phyloP scores from a whole-genome alignment of 2,329 filamentous ascomycete species.

The Calycina marina region DNA sequence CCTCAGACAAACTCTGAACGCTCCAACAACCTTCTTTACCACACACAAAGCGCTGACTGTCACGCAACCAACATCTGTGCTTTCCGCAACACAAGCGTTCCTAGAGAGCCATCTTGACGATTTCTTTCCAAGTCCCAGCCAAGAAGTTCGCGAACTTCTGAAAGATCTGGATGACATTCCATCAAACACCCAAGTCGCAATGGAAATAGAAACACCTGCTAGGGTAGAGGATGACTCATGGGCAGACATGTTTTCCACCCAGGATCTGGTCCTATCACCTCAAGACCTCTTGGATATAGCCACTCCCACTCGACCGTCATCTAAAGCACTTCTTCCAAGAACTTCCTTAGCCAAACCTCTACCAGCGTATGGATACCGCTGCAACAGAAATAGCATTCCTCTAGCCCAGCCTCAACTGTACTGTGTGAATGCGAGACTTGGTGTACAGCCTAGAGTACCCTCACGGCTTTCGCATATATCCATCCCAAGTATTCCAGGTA shows the following conservation, averaged over 20 bases:
- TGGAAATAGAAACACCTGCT: constrained; percentile 7
- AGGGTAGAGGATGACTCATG: constrained; percentile 5
- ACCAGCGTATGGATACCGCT: neutral
- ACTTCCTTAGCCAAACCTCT: no score
- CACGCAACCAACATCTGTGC: no score
- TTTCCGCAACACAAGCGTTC: constrained; percentile 37
- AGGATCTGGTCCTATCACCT: constrained; percentile 32
- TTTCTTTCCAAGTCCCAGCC: constrained; percentile 40
- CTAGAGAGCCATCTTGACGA: constrained; percentile 34
- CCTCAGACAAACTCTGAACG: neutral
- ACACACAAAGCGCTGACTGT: no score
- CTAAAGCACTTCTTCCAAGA: neutral
- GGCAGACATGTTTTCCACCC: constrained; percentile 22
- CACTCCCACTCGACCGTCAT: constrained; percentile 10
- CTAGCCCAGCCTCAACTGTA: neutral
- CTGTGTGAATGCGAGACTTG: no score
- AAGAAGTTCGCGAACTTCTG: constrained; percentile 37
- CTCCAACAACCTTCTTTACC: no score
- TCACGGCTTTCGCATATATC: no score
- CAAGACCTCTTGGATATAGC: constrained; percentile 32
- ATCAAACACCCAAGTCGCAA: constrained; percentile 13
- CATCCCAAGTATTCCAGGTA: no score
- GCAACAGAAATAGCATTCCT: neutral
- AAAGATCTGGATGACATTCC: constrained; percentile 25
- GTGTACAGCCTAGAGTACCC: no score